Conservation (phyloP, 495 filamentous ascomycete species). For the Platismatia glauca region DNA sequence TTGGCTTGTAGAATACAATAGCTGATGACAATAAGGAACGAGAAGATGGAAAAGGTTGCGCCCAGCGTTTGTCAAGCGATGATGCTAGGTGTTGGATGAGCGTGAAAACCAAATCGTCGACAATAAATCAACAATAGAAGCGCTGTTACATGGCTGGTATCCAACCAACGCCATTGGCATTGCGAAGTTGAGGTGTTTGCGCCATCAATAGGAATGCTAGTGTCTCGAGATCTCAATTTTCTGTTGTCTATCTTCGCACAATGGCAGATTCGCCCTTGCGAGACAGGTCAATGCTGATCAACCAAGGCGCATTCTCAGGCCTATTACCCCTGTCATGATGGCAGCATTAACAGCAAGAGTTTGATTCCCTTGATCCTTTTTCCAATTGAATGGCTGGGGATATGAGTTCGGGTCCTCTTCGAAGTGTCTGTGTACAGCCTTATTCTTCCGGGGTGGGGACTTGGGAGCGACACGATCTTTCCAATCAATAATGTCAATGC, state of each 20-base stretch:
- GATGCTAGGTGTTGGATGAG: slow-evolving; percentile 6
- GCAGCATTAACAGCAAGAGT: slow-evolving; percentile 27
- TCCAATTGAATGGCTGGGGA: not conserved
- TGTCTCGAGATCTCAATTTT: too few species aligned
- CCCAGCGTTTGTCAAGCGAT: not conserved
- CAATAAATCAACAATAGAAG: not conserved
- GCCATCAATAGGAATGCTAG: too few species aligned
- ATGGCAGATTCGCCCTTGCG: not conserved
- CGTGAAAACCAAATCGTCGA: not conserved
- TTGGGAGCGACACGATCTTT: not conserved
- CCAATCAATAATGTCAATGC: slow-evolving; percentile 20
- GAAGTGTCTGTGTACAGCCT: not conserved
- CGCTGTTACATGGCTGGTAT: too few species aligned
- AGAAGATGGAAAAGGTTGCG: slow-evolving; percentile 10
- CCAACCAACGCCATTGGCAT: too few species aligned
- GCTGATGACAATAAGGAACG: slow-evolving; percentile 7
- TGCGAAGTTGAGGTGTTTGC: too few species aligned
- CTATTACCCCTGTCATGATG: slow-evolving; percentile 17
- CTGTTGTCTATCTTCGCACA: too few species aligned
- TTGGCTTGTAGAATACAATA: slow-evolving; percentile 15
- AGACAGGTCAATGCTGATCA: slow-evolving; percentile 14
- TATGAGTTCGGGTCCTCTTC: slow-evolving; percentile 2
- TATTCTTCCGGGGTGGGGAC: not conserved
- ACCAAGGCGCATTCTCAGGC: slow-evolving; percentile 18
- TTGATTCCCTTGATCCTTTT: not conserved